Conservation (phyloP, 2,329 filamentous ascomycete species). For the Paramyrothecium roridum region DNA sequence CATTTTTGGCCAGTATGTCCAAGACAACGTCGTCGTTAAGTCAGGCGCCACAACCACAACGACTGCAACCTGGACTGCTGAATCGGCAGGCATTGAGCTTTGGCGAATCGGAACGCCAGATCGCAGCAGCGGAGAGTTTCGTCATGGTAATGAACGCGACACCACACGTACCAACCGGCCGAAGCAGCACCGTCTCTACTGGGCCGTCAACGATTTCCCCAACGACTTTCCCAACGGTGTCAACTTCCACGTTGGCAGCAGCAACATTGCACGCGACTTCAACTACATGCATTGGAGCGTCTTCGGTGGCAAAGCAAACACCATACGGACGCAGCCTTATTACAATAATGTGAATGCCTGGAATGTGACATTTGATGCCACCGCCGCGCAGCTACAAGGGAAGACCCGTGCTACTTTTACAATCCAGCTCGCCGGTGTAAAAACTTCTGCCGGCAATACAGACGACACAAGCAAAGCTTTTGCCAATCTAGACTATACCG, state of each 20-base stretch:
- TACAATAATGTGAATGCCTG: neutral
- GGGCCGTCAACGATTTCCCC: neutral
- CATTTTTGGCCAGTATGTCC: neutral
- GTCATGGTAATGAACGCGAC: neutral
- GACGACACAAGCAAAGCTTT: neutral
- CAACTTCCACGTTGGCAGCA: neutral
- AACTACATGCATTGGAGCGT: neutral
- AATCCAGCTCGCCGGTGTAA: neutral
- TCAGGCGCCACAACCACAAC: neutral
- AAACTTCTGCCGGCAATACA: neutral
- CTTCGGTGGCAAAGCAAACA: neutral
- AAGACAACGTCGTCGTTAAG: neutral
- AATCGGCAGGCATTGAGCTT: neutral
- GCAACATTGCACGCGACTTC: neutral
- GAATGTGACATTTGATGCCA: neutral
- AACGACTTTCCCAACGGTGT: neutral
- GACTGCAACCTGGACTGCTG: neutral
- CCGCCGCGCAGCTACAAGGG: neutral
- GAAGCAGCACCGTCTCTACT: neutral
- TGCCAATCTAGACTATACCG: neutral
- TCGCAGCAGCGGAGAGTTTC: neutral
- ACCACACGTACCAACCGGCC: neutral
- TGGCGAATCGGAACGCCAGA: neutral
- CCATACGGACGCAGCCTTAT: neutral
- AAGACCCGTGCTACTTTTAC: neutral